Base-by-base conservation (phyloP, 2,329 filamentous ascomycete genomes). In the Aspergillus pseudoviridinutans region DNA sequence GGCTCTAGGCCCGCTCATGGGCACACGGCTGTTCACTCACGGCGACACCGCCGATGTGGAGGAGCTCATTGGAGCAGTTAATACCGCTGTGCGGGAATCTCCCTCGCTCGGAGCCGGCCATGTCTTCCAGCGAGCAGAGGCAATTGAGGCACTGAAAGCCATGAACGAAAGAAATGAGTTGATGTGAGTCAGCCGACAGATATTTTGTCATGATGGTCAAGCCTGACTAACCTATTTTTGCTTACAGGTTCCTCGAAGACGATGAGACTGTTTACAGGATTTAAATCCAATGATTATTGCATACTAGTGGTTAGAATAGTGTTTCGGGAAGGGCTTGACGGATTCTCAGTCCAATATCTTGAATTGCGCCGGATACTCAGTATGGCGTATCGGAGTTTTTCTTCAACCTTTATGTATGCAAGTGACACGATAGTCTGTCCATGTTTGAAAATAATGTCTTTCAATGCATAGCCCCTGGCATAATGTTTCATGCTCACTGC, bases 101-200 rank as follows among this genome's bases (percentile, higher is more conserved):
- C 61, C 64, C 4, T 76, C 46, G 66, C 75, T 77, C 27, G 82
- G 82, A 4, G 82, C 83, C 7, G 74, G 78, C 44, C 72, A 76
- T 14, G 75, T 80, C 41, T 99, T 96, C 76, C 82, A 80, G 27
- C 82, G 82, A 41, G 79, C 79, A 0, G 94, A 99, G 75, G 91
- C 89, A 0, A 78, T 88, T 57, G 84, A 87, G 73, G 92, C 91
- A 49, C 78, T 99, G 56, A 85, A 85, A 74, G 86, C 83, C 71
- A 87, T 99, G 85, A 88, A 91, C 67, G 87, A 90, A 63, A 80
- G 83, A 66, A 97, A 97, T 74, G 87, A 93, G 79, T 87, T 99
- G 70, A 99, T 99, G 92, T 93, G 79, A 84, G 90, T 86, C 24
- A 17, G 41, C 17, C 54, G 50, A 50, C 50, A 24, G 3, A 14